Evolutionary conservation across 2,329 filamentous ascomycete genomes (phyloP), one percentile per base, ranked within the genome.

Genomic region (Colletotrichum sp.): DNA sequence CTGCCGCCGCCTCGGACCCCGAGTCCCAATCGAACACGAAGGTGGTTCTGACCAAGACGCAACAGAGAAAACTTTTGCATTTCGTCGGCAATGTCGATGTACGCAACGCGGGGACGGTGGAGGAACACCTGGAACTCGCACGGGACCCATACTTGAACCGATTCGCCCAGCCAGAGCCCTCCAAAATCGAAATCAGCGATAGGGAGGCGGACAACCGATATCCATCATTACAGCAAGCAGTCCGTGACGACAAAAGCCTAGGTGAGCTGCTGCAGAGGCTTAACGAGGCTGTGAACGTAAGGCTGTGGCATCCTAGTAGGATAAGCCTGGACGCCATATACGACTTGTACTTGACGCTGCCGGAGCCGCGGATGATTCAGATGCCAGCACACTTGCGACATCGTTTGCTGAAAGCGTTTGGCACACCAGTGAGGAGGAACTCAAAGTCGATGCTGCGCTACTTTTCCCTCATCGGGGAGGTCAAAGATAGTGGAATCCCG

Each of bases 391-490:
- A 83, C 15, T 85, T 92, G 64, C 90, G 96, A 22, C 91, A 92
- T 69, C 84, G 87, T 9, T 86, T 98, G 25, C 86, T 98, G 68
- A 91, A 90, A 70, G 90, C 92, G 56, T 90, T 98, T 77, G 93
- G 94, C 25, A 89, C 91, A 61, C 90, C 92, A 10, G 87, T 90
- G 66, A 88, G 89, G 52, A 90, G 91, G 73, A 86, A 89, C 66
- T 83, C 89, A 18, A 87, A 85, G 77, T 89, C 92, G 62, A 97
- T 96, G 94, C 87, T 94, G 79, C 93, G 95, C 70, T 98, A 96
- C 84, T 93, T 98, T 77, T 92, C 93, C 7, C 87, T 98, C 28
- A 89, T 98, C 22, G 93, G 96, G 77, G 96, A 99, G 80, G 93
- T 97, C 86, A 94, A 95, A 79, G 89, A 89, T 69, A 90, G 92